Evolutionary conservation across 176 grass and related monocot species (phyloP).

Genomic region (Juncus effusus): DNA sequence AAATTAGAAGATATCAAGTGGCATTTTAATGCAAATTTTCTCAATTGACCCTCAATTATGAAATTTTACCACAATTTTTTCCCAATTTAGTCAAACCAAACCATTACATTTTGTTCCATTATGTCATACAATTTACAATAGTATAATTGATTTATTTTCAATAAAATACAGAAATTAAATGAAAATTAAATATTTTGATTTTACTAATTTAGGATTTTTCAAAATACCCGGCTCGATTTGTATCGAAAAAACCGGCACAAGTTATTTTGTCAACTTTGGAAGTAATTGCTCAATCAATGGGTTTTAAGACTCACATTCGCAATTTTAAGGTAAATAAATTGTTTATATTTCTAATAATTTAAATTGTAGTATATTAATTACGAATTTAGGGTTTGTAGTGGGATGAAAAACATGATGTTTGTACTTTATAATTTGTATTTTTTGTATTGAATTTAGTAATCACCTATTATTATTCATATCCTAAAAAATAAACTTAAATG

Average conservation of each 20-base stretch:
- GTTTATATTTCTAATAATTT: no score
- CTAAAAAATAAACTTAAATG: background rate
- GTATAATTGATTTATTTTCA: background rate
- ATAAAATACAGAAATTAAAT: no score
- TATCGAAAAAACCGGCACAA: conserved; percentile 69
- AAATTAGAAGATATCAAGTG: no score
- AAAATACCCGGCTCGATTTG: conserved; percentile 77
- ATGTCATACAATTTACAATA: conserved; percentile 12
- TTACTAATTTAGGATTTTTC: conserved; percentile 56
- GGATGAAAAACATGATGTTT: no score
- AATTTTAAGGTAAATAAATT: conserved; percentile 77
- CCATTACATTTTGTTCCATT: background rate
- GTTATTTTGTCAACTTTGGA: conserved; percentile 98
- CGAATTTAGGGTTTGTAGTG: no score
- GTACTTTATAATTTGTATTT: no score
- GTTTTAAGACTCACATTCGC: conserved; percentile 92
- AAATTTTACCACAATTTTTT: no score
- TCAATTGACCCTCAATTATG: no score
- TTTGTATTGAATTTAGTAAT: no score
- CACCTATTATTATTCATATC: background rate
- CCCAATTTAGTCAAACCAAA: no score
- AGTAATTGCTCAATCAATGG: conserved; percentile 96
- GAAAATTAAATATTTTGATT: background rate
- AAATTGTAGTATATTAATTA: no score
- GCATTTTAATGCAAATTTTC: no score